Evolutionary conservation across 1,284 basidiomycete species (phyloP).

Genomic region (Ceratobasidium sp.): DNA sequence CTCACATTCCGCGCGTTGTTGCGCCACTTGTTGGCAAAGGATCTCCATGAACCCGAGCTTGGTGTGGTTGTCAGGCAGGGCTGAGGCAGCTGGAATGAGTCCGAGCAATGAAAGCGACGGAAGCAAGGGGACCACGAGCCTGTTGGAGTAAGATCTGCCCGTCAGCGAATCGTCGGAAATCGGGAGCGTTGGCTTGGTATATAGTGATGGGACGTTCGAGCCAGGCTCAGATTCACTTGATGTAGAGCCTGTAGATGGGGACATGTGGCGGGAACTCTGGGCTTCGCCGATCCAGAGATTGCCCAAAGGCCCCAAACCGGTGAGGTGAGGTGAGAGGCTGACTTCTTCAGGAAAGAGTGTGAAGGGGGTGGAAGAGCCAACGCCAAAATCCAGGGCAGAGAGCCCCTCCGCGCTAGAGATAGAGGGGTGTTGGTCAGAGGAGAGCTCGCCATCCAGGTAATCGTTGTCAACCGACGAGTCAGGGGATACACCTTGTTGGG

Average conservation of each 20-base stretch:
- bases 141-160: neutral
- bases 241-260: constrained; percentile 8
- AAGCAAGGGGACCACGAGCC: too few relatives aligned
- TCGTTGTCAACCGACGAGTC: constrained; percentile 16
- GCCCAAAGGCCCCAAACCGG: constrained; percentile 5
- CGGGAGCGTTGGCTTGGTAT: constrained; percentile 18
- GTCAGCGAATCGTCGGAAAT: constrained; percentile 18
- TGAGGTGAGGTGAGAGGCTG: constrained; percentile 7
- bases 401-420: constrained; percentile 35
- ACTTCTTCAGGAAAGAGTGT: neutral
- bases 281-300: constrained; percentile 10
- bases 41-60: constrained; percentile 18
- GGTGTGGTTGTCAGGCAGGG: constrained; percentile 30
- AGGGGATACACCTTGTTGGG: constrained; percentile 9
- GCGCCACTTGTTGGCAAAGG: constrained; percentile 20
- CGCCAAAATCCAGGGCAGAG: constrained; percentile 49
- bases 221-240: constrained; percentile 25
- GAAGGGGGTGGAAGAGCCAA: constrained; percentile 5
- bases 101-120: constrained; percentile 23
- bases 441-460: neutral
- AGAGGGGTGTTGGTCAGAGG: constrained; percentile 26
- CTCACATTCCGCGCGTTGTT: constrained; percentile 26
- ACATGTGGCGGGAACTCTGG: constrained; percentile 27
- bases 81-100: constrained; percentile 20
- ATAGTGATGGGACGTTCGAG: neutral